These are phyloP conservation scores for Entomophthora muscae DNA, from an alignment of 371 early-diverging fungal species.

Conservation along the genomic window DNA sequence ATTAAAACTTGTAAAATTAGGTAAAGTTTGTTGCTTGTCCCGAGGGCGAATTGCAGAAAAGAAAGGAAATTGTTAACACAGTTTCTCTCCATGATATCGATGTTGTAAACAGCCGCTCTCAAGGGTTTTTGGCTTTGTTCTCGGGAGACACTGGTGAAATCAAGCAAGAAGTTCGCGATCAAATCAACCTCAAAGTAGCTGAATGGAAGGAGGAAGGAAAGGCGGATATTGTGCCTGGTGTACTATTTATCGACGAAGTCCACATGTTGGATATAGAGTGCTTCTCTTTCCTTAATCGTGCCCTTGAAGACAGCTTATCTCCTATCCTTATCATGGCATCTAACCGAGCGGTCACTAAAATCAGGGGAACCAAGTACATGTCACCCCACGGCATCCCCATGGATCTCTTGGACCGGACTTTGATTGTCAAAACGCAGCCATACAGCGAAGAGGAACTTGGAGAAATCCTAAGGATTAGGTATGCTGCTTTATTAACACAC, in stretches of 20 bases:
- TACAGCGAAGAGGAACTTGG: slow-evolving; percentile 76
- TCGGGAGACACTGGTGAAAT: slow-evolving; percentile 97
- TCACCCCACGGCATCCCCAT: slow-evolving; percentile 94
- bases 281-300: slow-evolving; percentile 95
- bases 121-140: slow-evolving; percentile 93
- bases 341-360: slow-evolving; percentile 84
- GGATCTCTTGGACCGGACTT: slow-evolving; percentile 87
- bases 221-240: slow-evolving; percentile 93
- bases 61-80: slow-evolving; percentile 88
- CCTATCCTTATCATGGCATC: slow-evolving; percentile 98
- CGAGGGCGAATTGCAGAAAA: slow-evolving; percentile 97
- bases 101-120: slow-evolving; percentile 96
- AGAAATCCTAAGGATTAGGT: slow-evolving; percentile 76
- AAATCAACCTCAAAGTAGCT: slow-evolving; percentile 92
- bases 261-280: slow-evolving; percentile 99
- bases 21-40: slow-evolving; percentile 96
- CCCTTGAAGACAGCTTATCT: slow-evolving; percentile 84
- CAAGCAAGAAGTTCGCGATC: slow-evolving; percentile 91
- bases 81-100: slow-evolving; percentile 98
- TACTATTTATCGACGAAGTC: slow-evolving; percentile 97
- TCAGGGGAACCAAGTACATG: slow-evolving; percentile 85
- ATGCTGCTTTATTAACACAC: not conserved
- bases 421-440: slow-evolving; percentile 79
- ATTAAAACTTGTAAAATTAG: slow-evolving; percentile 16
- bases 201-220: slow-evolving; percentile 99